Conservation (phyloP, 2,329 filamentous ascomycete genomes). For the Anisogramma anomala region DNA sequence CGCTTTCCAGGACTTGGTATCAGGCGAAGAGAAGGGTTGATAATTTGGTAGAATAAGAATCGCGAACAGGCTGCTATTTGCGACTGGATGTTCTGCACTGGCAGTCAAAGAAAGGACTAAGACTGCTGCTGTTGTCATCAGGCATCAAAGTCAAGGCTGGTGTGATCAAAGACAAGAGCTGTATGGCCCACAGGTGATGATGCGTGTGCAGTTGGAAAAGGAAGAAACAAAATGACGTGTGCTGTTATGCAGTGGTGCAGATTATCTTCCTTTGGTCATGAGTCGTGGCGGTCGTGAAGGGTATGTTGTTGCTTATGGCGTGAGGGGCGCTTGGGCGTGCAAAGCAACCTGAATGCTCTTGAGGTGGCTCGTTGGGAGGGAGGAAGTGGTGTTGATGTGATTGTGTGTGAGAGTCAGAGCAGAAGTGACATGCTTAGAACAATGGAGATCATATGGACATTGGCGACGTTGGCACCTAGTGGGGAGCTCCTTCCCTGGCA, state of each 20-base stretch:
- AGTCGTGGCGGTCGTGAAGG: constrained; percentile 6
- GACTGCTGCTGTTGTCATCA: too few relatives aligned
- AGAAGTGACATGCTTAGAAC: neutral
- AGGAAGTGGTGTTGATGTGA: neutral
- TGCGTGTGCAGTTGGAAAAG: neutral
- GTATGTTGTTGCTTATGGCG: neutral
- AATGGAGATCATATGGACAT: constrained; percentile 13
- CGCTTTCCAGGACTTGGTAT: too few relatives aligned
- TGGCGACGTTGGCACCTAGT: neutral
- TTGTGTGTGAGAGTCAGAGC: neutral
- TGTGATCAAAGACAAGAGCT: neutral
- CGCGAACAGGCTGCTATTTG: neutral
- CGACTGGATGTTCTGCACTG: neutral
- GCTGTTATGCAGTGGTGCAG: neutral
- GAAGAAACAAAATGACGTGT: neutral
- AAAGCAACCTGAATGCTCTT: neutral
- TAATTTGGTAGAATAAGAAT: neutral
- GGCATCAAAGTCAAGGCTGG: neutral
- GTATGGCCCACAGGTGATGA: neutral
- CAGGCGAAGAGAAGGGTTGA: neutral
- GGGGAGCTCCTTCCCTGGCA: constrained; percentile 1
- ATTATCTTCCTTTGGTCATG: neutral
- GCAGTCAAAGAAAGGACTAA: neutral
- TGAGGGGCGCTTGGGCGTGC: too few relatives aligned
- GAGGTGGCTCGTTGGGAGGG: neutral